These are phyloP conservation scores for Phytophthora ramorum DNA, from an alignment of 352 stramenopile species.

Conservation along the genomic window DNA sequence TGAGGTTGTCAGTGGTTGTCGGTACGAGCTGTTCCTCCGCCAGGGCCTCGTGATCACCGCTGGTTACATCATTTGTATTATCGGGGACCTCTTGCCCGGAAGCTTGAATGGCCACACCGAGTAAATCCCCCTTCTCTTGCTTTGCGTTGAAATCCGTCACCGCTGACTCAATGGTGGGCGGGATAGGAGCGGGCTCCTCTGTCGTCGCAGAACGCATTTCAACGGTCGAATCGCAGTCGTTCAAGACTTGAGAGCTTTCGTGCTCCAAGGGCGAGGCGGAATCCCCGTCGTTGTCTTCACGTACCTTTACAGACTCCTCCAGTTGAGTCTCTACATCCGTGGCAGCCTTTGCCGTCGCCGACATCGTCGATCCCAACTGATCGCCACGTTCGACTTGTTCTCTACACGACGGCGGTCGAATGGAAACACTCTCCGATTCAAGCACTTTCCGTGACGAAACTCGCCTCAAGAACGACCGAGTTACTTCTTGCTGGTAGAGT, in stretches of 20 bases:
- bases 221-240: constrained; percentile 9
- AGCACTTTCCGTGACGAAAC: constrained; percentile 18
- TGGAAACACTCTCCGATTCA: constrained; percentile 1
- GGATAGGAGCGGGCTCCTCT: neutral
- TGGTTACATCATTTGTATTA: neutral
- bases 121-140: neutral
- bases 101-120: neutral
- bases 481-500: constrained; percentile 18
- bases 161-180: neutral
- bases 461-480: constrained; percentile 23
- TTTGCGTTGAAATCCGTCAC: neutral
- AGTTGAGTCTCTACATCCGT: constrained; percentile 9
- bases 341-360: neutral
- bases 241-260: constrained; percentile 11
- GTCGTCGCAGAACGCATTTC: constrained; percentile 10
- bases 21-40: neutral
- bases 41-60: neutral
- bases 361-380: neutral
- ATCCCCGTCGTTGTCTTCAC: constrained; percentile 10
- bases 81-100: neutral
- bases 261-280: constrained; percentile 3
- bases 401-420: constrained; percentile 3
- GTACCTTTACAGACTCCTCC: constrained; percentile 11
- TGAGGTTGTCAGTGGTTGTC: neutral
- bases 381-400: constrained; percentile 5